These are phyloP conservation scores for Colletotrichum siamense DNA, from an alignment of 2,329 filamentous ascomycete species.

Conservation along the genomic window DNA sequence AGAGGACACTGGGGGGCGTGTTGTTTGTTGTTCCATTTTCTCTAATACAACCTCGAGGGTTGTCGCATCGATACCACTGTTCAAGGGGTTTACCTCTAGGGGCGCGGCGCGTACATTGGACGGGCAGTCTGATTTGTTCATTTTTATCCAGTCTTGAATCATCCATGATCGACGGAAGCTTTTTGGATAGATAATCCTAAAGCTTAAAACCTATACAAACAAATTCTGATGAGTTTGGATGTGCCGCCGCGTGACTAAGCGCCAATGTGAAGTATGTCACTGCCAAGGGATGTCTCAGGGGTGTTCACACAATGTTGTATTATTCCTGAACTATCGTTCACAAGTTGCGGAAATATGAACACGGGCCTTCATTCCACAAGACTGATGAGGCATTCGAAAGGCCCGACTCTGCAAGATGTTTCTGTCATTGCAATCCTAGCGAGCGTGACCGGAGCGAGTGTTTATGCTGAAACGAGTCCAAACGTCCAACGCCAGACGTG, in stretches of 20 bases:
- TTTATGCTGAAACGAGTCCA: conserved; percentile 18
- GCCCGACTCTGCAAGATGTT: neutral
- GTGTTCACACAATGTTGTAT: neutral
- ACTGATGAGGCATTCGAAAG: neutral
- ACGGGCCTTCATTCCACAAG: neutral
- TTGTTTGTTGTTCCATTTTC: neutral
- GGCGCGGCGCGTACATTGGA: conserved; percentile 1
- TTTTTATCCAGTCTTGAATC: neutral
- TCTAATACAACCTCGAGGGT: conserved; percentile 3
- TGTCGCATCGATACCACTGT: conserved; percentile 13
- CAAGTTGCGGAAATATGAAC: conserved; percentile 1
- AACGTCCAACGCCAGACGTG: conserved; percentile 31
- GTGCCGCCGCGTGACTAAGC: neutral
- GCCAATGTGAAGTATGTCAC: neutral
- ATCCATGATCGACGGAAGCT: neutral
- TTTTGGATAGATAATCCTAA: conserved; percentile 13
- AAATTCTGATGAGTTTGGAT: neutral
- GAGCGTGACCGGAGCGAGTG: conserved; percentile 13
- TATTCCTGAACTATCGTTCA: conserved; percentile 2
- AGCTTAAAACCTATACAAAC: conserved; percentile 3
- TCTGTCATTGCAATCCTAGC: conserved; percentile 1
- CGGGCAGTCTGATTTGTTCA: neutral
- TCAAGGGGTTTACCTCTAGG: neutral
- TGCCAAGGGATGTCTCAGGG: neutral
- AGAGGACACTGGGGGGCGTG: neutral